Evolutionary conservation across 441 rosid genomes (phyloP), one percentile per base, ranked within the genome.

Genomic region (Euphorbia corollata): DNA sequence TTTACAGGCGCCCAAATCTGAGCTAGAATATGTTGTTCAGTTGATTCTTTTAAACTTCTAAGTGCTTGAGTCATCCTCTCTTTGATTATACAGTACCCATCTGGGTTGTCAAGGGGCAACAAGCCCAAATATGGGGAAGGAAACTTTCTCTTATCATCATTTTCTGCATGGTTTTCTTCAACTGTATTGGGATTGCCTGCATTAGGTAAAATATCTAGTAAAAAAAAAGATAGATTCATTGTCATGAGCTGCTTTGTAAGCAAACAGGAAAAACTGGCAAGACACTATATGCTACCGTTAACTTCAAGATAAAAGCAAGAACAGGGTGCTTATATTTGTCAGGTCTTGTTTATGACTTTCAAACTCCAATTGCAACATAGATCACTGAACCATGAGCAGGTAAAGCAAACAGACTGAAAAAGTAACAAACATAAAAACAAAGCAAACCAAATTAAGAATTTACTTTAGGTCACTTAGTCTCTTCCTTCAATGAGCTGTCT

Each of bases 1-100:
- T 83, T 86, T 0, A 91, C 85, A 20, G 97, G 99, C 9, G 88
- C 96, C 99, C 99, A 93, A 61, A 93, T 87, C 77, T 91, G 96
- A 43, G 91, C 96, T 4, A 93, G 87, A 75, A 89, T 77, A 43
- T 87, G 95, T 54, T 93, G 96, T 7, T 83, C 92, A 1, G 92
- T 84, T 23, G 90, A 87, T 64, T 90, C 97, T 74, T 87, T 91
- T 69, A 91, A 83, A 73, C 80, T 82, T 15, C 92, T 72, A 8
- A 91, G 85, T 12, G 97, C 99, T 70, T 82, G 95, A 15, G 91
- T 82, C 91, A 93, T 85, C 85, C 86, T 89, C 71, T 86, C 95
- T 78, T 88, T 92, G 57, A 88, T 87, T 3, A 82, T 74, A 71
- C 84, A 82, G 67, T 79, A 78, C 24, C 76, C 76, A 74, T 92